phyloP scores from a whole-genome alignment of 805 yeast genomes.

The Starmera amethionina region DNA sequence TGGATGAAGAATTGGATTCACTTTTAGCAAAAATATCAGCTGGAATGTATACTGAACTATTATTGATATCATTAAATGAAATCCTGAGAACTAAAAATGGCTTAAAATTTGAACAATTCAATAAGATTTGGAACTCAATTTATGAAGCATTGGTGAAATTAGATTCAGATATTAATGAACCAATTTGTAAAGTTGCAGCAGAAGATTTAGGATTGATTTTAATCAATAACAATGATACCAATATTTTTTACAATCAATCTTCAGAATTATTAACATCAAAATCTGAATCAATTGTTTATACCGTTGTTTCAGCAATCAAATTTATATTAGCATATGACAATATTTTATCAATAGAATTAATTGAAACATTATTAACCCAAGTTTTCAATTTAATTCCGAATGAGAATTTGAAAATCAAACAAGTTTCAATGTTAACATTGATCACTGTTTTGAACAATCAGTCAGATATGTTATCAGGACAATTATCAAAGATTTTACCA shows the following conservation, averaged over 20 bases:
- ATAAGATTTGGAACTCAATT: constrained; percentile 19
- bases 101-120: constrained; percentile 14
- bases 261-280: constrained; percentile 11
- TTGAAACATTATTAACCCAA: constrained; percentile 14
- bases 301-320: constrained; percentile 26
- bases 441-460: constrained; percentile 50
- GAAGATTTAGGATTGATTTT: constrained; percentile 18
- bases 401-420: constrained; percentile 42
- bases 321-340: constrained; percentile 25
- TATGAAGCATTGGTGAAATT: constrained; percentile 5
- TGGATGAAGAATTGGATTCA: constrained; percentile 26
- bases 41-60: constrained; percentile 15
- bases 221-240: constrained; percentile 20
- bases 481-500: constrained; percentile 38
- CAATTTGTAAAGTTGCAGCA: constrained; percentile 13
- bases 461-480: constrained; percentile 35
- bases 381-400: constrained; percentile 20
- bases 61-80: constrained; percentile 23
- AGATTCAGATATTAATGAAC: constrained; percentile 13
- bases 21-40: constrained; percentile 23
- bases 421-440: constrained; percentile 48
- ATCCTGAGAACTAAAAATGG: constrained; percentile 15
- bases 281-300: constrained; percentile 14
- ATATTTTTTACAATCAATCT: constrained; percentile 18
- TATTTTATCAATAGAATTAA: constrained; percentile 11